A percentile compares a stretch with the other conserved stretches of the same genome.
phyloP scores from a whole-genome alignment of 371 early-diverging fungal genomes.

The Lichtheimia ramosa region DNA sequence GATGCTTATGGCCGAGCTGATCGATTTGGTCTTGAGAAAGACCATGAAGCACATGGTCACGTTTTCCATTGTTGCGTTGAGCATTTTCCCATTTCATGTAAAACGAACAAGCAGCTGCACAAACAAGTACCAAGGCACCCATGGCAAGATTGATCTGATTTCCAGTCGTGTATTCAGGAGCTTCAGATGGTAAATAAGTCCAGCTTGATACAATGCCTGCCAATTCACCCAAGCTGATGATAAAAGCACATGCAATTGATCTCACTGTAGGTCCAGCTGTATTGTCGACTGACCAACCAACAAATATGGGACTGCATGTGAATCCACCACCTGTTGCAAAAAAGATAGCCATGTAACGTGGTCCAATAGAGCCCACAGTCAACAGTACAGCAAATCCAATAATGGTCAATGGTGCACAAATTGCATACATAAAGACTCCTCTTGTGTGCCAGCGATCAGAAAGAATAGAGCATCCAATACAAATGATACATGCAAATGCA shows the following conservation, averaged over 20 bases:
- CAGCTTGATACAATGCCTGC: constrained; percentile 25
- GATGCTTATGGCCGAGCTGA: constrained; percentile 29
- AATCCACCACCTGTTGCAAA: constrained; percentile 26
- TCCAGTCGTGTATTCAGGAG: constrained; percentile 20
- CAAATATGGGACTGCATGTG: constrained; percentile 22
- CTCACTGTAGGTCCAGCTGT: constrained; percentile 23
- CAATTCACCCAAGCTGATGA: constrained; percentile 17
- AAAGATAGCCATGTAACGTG: constrained; percentile 27
- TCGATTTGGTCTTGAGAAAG: constrained; percentile 18
- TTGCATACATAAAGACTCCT: constrained; percentile 18
- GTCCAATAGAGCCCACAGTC: constrained; percentile 9
- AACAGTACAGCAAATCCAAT: constrained; percentile 17
- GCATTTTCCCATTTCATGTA: constrained; percentile 16
- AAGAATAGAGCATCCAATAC: constrained; percentile 22
- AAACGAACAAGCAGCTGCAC: constrained; percentile 7
- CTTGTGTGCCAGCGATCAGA: constrained; percentile 33
- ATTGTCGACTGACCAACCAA: constrained; percentile 26
- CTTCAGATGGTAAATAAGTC: constrained; percentile 25
- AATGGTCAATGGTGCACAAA: constrained; percentile 16
- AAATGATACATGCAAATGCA: constrained; percentile 25
- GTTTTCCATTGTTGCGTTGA: constrained; percentile 18
- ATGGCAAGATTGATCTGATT: constrained; percentile 23
- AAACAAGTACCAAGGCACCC: constrained; percentile 13
- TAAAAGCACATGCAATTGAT: constrained; percentile 21
- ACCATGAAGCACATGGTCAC: constrained; percentile 17